Percentiles rank a stretch among this genome's conserved stretches.
phyloP scores from a whole-genome alignment of 1,139 yeast species.

The Blastobotrys buckinghamii region DNA sequence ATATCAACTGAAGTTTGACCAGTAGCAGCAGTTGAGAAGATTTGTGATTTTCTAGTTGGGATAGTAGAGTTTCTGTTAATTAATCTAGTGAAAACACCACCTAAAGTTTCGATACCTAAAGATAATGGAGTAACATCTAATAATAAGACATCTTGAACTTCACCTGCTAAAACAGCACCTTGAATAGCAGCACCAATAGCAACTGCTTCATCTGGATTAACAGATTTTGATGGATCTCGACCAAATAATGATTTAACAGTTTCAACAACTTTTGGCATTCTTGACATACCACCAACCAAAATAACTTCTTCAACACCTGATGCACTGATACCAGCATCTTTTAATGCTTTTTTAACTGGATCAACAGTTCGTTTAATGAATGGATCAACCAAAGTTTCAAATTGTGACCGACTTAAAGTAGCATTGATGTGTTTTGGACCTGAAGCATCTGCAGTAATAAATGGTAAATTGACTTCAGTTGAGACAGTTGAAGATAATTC shows the following conservation, averaged over 20 bases:
- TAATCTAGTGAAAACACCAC: conserved; percentile 97
- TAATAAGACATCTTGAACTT: conserved; percentile 89
- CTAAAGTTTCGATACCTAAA: conserved; percentile 96
- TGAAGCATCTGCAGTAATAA: conserved; percentile 89
- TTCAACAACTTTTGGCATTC: conserved; percentile 99
- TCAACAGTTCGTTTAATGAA: conserved; percentile 89
- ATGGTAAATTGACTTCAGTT: conserved; percentile 95
- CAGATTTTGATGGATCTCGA: conserved; percentile 96
- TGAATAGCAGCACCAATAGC: conserved; percentile 99
- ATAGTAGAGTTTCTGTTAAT: conserved; percentile 97
- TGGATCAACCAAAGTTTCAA: conserved; percentile 85
- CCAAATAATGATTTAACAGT: conserved; percentile 92
- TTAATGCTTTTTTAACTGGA: conserved; percentile 97
- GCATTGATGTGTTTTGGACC: conserved; percentile 99
- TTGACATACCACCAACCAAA: conserved; percentile 99
- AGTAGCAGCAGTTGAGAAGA: conserved; percentile 97
- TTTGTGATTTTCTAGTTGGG: conserved; percentile 95
- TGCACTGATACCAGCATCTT: conserved; percentile 85
- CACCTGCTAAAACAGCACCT: conserved; percentile 99
- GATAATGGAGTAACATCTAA: conserved; percentile 97
- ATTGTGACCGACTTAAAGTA: conserved; percentile 87
- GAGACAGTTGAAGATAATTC: conserved; percentile 91
- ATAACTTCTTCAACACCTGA: conserved; percentile 92
- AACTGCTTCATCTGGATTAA: conserved; percentile 99
- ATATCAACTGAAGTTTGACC: conserved; percentile 99